Base-by-base conservation (phyloP, 176 grass and related monocot species). In the Paspalum notatum region DNA sequence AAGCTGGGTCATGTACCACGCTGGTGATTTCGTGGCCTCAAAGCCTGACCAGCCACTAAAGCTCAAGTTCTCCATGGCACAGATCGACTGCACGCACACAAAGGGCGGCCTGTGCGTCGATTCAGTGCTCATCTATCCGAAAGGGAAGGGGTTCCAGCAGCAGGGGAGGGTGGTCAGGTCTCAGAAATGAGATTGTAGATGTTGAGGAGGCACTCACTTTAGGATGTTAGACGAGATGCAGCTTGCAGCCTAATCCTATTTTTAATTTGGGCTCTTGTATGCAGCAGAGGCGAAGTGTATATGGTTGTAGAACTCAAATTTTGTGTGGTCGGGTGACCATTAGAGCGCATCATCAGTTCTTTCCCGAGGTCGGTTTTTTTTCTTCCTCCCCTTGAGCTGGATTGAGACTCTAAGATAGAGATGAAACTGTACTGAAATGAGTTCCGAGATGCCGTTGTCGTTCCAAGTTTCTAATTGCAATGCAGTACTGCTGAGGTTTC, bases 51-150 rank as follows among this genome's bases (percentile, higher is more conserved):
- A 87, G 26, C 44, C 37, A 8, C 81, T 88, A n/a, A 92, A 90
- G 66, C 79, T 97, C 53, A 97, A 97, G 87, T 97, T 97, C 82
- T 97, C 94, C 15, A 89, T 97, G 91, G 85, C 89, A 5, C 94
- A 97, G 79, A 97, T 97, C 2, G 94, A 97, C 53, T 97, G 94
- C 85, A 97, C 94, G 4, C 94, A 97, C 81, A 97, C 91, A 5
- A 94, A 97, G 82, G 94, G 94, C 1, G 94, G 91, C 9, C 71
- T 97, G 12, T 94, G 91, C 12, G 52, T 97, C 4, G 94, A 97
- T 80, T 90, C 91, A 0, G 94, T 89, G 69, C 71, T 97, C 0
- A 91, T 97, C 53, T 97, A 86, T 47, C 94, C 94, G 0, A 97
- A 97, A 46, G 67, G 67, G 72, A 70, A 70, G 60, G 89, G 87